These are phyloP conservation scores for Rhypophila decipiens DNA, from an alignment of 495 filamentous ascomycete genomes.

Conservation along the genomic window DNA sequence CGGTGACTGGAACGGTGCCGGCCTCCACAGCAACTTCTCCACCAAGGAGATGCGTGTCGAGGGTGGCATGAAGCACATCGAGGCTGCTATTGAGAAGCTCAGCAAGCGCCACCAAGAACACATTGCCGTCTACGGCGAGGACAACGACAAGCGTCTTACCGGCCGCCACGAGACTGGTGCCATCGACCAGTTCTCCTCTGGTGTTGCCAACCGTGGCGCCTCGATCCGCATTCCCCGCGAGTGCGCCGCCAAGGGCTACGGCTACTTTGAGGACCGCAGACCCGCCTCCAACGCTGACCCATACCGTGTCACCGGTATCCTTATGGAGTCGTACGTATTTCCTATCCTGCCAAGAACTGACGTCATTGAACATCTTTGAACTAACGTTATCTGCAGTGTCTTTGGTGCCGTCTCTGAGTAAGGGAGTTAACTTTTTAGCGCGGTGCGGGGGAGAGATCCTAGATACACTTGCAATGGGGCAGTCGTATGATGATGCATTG, in stretches of 20 bases:
- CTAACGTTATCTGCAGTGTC: no score
- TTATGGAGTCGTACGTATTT: constrained; percentile 24
- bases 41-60: constrained; percentile 80
- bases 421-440: no score
- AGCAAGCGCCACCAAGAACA: constrained; percentile 86
- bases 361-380: no score
- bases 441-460: no score
- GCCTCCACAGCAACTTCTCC: constrained; percentile 93
- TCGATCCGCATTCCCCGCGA: constrained; percentile 85
- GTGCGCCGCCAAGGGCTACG: constrained; percentile 85
- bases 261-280: constrained; percentile 96
- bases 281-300: constrained; percentile 94
- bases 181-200: constrained; percentile 92
- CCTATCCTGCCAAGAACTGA: no score
- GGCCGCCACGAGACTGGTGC: constrained; percentile 88
- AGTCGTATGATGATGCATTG: no score
- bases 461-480: no score
- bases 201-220: constrained; percentile 93
- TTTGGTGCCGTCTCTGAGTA: no score
- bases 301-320: constrained; percentile 53
- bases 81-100: constrained; percentile 60
- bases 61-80: constrained; percentile 91
- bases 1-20: constrained; percentile 99
- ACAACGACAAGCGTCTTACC: constrained; percentile 85
- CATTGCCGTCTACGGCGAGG: constrained; percentile 95